Base-by-base conservation (phyloP, 208 protist species). In the Sergeia podlipaevii region DNA sequence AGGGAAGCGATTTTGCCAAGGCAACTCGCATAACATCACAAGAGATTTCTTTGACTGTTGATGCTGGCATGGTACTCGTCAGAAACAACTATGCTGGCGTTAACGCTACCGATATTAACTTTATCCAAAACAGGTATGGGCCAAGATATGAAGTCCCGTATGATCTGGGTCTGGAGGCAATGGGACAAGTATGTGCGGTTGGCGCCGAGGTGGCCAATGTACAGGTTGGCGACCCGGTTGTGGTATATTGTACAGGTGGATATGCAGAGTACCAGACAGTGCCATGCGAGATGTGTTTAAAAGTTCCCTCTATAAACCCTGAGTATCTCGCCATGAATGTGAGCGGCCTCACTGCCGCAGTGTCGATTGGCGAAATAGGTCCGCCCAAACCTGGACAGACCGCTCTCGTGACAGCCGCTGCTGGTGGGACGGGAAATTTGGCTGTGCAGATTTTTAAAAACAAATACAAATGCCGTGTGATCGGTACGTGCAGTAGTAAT, bases 381-480 rank as follows among this genome's bases (percentile, higher is more conserved):
- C 34, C 49, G 10, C 61, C 67, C 0, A 52, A 67, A 33, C 46
- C 72, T 46, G 66, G 62, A 44, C 70, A 86, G 28, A 44, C 50
- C n/a, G 71, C 70, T 13, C 64, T 85, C 11, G 73, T 81, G 36
- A 77, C 69, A 0, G 82, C 78, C 10, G 85, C 77, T 3, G 78
- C 74, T 18, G 85, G 77, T 28, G 77, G 75, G 47, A 85, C 76
- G 3, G 76, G 80, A 20, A 58, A 39, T 20, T 71, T 82, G 26
- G 71, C 74, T 5, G 77, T 85, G 38, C 80, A 92, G 57, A 58
- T 87, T 2, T 66, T 79, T n/a, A 79, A 84, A 53, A 47, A 69
- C 42, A 41, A 78, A 38, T 71, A 74, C 49, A 54, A 60, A 13
- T 76, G 61, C 51, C 59, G 67, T 21, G 77, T 91, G 29, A 68